Evolutionary conservation across 2,329 filamentous ascomycete genomes (phyloP).

Genomic region (Myrmaecium sp.): DNA sequence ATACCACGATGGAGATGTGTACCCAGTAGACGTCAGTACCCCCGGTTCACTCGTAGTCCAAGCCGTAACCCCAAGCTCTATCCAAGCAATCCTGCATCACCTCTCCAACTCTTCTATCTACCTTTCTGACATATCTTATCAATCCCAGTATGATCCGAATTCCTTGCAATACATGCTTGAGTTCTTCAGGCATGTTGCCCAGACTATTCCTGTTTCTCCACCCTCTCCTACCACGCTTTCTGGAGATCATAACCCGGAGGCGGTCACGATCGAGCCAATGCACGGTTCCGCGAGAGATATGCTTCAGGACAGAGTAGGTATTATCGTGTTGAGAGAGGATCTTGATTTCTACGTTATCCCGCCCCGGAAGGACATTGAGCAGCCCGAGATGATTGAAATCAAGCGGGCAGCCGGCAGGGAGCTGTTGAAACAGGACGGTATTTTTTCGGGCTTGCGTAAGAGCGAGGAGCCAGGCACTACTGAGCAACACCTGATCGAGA

Average conservation of each 20-base stretch:
- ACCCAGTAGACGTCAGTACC: conserved; percentile 84
- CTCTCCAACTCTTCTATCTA: conserved; percentile 31
- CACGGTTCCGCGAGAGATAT: conserved; percentile 54
- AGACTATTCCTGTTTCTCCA: conserved; percentile 71
- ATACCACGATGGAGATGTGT: conserved; percentile 82
- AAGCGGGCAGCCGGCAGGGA: conserved; percentile 82
- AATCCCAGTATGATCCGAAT: conserved; percentile 75
- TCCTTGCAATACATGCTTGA: conserved; percentile 98
- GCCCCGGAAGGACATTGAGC: conserved; percentile 65
- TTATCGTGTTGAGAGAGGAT: conserved; percentile 91
- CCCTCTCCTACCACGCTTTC: conserved; percentile 39
- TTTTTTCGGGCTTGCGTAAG: conserved; percentile 87
- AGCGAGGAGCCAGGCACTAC: conserved; percentile 94
- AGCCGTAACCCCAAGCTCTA: conserved; percentile 13
- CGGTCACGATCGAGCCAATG: conserved; percentile 55
- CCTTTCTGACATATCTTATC: conserved; percentile 38
- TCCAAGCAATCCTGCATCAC: conserved; percentile 19
- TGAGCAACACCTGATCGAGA: conserved; percentile 96
- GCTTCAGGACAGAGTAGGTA: conserved; percentile 77
- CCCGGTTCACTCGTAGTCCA: conserved; percentile 10
- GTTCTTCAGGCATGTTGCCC: conserved; percentile 90
- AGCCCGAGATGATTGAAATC: conserved; percentile 84
- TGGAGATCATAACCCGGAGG: conserved; percentile 26
- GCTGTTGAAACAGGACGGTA: conserved; percentile 78
- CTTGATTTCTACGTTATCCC: conserved; percentile 96